Evolutionary conservation across 495 filamentous ascomycete genomes (phyloP).

Genomic region (Cenococcum geophilum): DNA sequence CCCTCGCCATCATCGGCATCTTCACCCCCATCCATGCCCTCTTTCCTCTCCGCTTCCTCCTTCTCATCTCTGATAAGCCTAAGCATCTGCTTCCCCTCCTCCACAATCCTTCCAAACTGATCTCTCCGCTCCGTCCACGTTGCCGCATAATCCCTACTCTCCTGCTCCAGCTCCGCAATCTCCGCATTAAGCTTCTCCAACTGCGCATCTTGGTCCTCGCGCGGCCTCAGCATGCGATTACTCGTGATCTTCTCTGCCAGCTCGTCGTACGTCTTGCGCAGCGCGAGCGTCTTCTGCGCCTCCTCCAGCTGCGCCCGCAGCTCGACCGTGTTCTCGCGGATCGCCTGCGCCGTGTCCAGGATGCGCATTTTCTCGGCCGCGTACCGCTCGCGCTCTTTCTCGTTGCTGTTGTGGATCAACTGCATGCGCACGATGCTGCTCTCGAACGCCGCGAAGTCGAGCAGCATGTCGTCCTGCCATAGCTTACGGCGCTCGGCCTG

Average conservation of each 20-base stretch:
- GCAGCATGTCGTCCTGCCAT: conserved; percentile 72
- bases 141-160: conserved; percentile 70
- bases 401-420: conserved; percentile 76
- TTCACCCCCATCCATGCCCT: conserved; percentile 62
- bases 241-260: conserved; percentile 79
- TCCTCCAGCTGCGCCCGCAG: conserved; percentile 67
- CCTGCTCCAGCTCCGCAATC: conserved; percentile 77
- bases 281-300: conserved; percentile 65
- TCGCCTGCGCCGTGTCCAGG: conserved; percentile 62
- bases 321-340: conserved; percentile 66
- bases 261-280: conserved; percentile 82
- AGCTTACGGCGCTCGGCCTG: conserved; percentile 50
- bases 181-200: conserved; percentile 77
- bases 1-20: conserved; percentile 62
- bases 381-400: conserved; percentile 79
- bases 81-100: conserved; percentile 79
- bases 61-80: conserved; percentile 90
- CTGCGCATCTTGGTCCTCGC: conserved; percentile 74
- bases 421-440: conserved; percentile 82
- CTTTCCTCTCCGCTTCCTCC: conserved; percentile 66
- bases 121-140: conserved; percentile 82
- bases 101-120: conserved; percentile 86
- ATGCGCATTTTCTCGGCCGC: conserved; percentile 73
- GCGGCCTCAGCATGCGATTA: conserved; percentile 68
- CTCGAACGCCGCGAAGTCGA: conserved; percentile 90